Evolutionary conservation across 495 filamentous ascomycete species (phyloP).

Genomic region (Mytilinidion resinicola): DNA sequence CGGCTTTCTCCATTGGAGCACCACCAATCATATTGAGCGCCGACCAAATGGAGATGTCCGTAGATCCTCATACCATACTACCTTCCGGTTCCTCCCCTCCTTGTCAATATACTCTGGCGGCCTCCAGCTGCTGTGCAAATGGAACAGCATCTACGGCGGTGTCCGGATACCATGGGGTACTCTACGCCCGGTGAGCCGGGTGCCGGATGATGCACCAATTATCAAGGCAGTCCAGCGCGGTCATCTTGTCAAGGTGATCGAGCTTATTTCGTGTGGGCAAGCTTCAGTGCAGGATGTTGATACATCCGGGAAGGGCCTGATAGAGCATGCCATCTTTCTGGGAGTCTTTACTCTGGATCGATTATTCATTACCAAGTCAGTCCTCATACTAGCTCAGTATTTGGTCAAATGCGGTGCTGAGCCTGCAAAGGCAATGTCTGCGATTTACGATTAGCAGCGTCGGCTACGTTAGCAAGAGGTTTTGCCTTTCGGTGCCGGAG

Average conservation of each 20-base stretch:
- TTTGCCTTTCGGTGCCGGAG: background rate
- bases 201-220: background rate
- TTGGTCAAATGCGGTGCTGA: background rate
- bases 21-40: no score
- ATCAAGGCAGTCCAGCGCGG: background rate
- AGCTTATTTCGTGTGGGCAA: background rate
- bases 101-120: background rate
- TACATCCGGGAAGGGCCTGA: background rate
- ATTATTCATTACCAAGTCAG: background rate
- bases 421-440: background rate
- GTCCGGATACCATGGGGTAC: background rate
- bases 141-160: background rate
- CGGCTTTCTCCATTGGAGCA: no score
- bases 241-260: background rate
- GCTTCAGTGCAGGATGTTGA: background rate
- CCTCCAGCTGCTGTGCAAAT: background rate
- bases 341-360: background rate
- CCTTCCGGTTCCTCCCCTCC: background rate
- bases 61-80: background rate
- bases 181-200: background rate
- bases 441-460: background rate
- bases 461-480: background rate
- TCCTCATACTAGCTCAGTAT: background rate
- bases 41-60: no score
- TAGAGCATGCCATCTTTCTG: background rate